Evolutionary conservation across 1,284 basidiomycete genomes (phyloP), one percentile per base, ranked within the genome.

Genomic region (Gomphus sp.): DNA sequence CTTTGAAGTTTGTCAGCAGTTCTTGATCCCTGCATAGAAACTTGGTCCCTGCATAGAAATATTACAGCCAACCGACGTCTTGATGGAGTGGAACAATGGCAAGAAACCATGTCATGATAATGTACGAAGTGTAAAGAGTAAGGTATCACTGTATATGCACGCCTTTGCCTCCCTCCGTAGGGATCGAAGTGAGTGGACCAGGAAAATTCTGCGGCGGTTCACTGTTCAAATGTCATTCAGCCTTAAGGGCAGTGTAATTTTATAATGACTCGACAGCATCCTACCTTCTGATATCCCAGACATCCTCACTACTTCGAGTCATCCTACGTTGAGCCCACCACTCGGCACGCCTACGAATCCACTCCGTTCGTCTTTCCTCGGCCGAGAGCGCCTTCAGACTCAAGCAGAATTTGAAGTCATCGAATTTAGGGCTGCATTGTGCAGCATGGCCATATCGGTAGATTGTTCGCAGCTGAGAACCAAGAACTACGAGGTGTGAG

Each of bases 371-470:
- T 67, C 83, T 82, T 66, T 86, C 81, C 59, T 95, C 92, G 10
- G 82, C 81, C 53, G 87, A 80, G 71, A 91, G 76, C 28, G 81
- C 79, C 70, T 94, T 95, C 63, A 89, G 75, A 60, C 85, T 89
- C 76, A 98, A 76, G 73, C 96, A 99, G 73, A 91, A 97, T 73
- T 98, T 98, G 80, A 96, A 96, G 66, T 97, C 94, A 64, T 93
- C 87, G 67, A 88, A 80, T 69, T 96, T 94, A 56, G 79, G 77
- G 0, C 75, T 76, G 70, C 96, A 98, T 61, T 86, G 82, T 1
- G 87, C 78, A 66, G 89, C 80, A 53, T 83, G 77, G 4, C 96
- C 96, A 65, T 88, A 85, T 64, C 96, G 82, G 71, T 98, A 98
- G 52, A 97, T 74, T 2, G 88, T 86, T 64, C 87, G 89, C 59